phyloP scores from a whole-genome alignment of 169 alveolate species.

The Plasmodium gonderi region DNA sequence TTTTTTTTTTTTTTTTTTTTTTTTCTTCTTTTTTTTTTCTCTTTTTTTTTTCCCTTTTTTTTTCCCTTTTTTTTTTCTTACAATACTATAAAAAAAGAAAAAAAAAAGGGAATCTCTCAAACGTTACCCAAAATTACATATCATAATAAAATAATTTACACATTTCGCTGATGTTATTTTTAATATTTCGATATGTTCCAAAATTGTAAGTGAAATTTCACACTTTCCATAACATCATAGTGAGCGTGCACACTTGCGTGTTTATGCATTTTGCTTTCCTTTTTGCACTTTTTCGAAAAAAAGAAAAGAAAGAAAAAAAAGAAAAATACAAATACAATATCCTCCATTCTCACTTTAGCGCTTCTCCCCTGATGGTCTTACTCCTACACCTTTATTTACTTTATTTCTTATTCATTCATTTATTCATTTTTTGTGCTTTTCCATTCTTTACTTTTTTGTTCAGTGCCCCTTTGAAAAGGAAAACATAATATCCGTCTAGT shows the following conservation, averaged over 20 bases:
- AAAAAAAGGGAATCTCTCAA: no score
- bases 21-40: neutral
- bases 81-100: neutral
- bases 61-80: neutral
- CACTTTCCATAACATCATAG: no score
- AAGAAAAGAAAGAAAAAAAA: no score
- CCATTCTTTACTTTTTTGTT: neutral
- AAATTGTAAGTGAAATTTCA: no score
- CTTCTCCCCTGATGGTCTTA: neutral
- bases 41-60: neutral
- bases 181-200: no score
- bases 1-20: neutral
- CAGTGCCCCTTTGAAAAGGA: neutral
- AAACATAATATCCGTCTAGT: no score
- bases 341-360: neutral
- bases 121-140: no score
- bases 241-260: neutral
- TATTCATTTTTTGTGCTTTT: neutral
- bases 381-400: no score
- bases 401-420: no score
- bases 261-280: neutral
- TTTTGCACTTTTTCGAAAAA: neutral
- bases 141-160: no score
- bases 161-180: no score
- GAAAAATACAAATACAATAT: no score